Evolutionary conservation across 2,329 filamentous ascomycete species (phyloP).

Genomic region (Colletotrichum falcatum): DNA sequence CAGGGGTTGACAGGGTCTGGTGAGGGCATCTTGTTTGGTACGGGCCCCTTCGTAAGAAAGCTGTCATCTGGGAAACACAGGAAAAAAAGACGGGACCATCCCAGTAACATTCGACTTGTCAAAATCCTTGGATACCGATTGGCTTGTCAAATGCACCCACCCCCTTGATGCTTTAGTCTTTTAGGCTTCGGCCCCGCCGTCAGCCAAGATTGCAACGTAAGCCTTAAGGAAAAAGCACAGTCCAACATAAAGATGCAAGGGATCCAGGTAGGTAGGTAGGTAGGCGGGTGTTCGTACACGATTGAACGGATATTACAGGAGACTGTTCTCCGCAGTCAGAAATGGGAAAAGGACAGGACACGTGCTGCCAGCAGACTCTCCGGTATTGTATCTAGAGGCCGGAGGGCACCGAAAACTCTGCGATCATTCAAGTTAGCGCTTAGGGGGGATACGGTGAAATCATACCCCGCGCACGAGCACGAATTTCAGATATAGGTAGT

Average conservation of each 20-base stretch:
- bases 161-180: constrained; percentile 13
- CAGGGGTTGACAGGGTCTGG: constrained; percentile 10
- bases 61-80: constrained; percentile 23
- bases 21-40: constrained; percentile 19
- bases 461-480: constrained; percentile 2
- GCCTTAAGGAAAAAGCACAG: constrained; percentile 12
- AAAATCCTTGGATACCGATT: constrained; percentile 28
- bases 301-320: background rate
- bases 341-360: background rate
- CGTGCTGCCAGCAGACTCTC: background rate
- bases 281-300: no score
- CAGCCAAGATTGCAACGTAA: background rate
- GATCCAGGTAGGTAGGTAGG: background rate
- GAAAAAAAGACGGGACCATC: background rate
- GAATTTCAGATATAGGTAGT: background rate
- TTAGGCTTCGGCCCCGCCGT: constrained; percentile 4
- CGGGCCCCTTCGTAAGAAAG: constrained; percentile 12
- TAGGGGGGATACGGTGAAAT: background rate
- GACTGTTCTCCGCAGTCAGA: background rate
- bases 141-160: background rate
- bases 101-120: constrained; percentile 9
- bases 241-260: background rate
- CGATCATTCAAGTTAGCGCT: constrained; percentile 19
- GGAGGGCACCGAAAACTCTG: background rate
- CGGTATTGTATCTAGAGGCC: background rate